Evolutionary conservation across 768 basidiomycete genomes (phyloP), one percentile per base, ranked within the genome.

Genomic region (Hydnomerulius pinastri): DNA sequence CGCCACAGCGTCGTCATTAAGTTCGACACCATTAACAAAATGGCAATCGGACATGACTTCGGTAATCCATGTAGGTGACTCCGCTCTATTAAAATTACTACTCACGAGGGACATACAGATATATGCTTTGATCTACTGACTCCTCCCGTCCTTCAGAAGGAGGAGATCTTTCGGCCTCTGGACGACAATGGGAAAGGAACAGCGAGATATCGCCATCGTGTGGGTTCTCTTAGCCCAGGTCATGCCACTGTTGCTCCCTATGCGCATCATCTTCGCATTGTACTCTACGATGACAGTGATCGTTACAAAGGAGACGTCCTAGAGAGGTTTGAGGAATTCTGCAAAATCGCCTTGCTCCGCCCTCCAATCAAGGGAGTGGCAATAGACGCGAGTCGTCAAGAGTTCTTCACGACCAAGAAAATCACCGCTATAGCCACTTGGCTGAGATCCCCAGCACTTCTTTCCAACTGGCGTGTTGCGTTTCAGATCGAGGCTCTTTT

Each of bases 401-500:
- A 66, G 0, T 84, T 88, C 54, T 92, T 87, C 60, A 57, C 71
- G 0, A 55, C 60, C 9, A 79, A 68, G 53, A 66, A 70, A 4
- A 72, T 91, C 3, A 67, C 75, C 51, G 68, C 66, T 8, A 62
- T 88, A 8, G 69, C 72, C 13, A 61, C 58, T 13, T 74, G 74
- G 68, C 55, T 87, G 36, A 63, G 64, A 25, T 66, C 63, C 4
- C 74, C 85, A 39, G 72, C 77, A 12, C 46, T 66, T 24, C 9
- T 44, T 27, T 47, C 54, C 5, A 55, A 61, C 20, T 92, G 87
- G 86, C 66, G 71, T 4, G 75, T 90, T 27, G 86, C 84, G 1
- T 93, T 91, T 62, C 91, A 93, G 65, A 69, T 91, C 24, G 89
- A 89, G 63, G 78, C 82, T 0, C 71, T 90, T 10, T 64, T 92